Evolutionary conservation across 495 filamentous ascomycete species (phyloP).

Genomic region (Neurospora sp.): DNA sequence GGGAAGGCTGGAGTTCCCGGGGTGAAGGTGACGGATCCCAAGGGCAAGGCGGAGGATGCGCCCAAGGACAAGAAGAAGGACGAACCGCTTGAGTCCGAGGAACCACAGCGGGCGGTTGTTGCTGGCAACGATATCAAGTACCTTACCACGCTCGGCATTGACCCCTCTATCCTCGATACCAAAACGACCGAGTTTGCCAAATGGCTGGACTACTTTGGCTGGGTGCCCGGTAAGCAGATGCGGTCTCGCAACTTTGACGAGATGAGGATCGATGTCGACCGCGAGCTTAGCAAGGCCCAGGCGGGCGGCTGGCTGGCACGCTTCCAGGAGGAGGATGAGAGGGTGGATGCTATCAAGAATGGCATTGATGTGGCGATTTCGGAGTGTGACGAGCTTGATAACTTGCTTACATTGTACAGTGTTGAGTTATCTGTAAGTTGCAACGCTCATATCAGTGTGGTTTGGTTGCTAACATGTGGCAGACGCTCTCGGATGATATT

Average conservation of each 20-base stretch:
- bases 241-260: conserved; percentile 67
- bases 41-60: conserved; percentile 21
- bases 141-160: conserved; percentile 64
- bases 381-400: conserved; percentile 93
- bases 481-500: conserved; percentile 93
- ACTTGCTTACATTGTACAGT: conserved; percentile 82
- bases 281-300: conserved; percentile 81
- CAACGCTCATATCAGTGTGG: background rate
- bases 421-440: conserved; percentile 81
- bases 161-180: conserved; percentile 56
- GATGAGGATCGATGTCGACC: conserved; percentile 70
- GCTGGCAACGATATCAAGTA: conserved; percentile 71
- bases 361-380: conserved; percentile 80
- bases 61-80: conserved; percentile 35
- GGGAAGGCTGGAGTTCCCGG: conserved; percentile 33
- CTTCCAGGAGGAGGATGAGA: conserved; percentile 81
- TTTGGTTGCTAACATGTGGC: conserved; percentile 27
- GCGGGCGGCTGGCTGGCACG: conserved; percentile 86
- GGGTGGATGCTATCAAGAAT: conserved; percentile 69
- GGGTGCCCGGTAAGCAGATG: conserved; percentile 64
- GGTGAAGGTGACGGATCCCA: conserved; percentile 38
- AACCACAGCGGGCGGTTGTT: conserved; percentile 46
- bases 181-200: conserved; percentile 58
- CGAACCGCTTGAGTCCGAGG: conserved; percentile 23
- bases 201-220: conserved; percentile 79